Conservation (phyloP, 768 basidiomycete genomes). For the Mycena belliarum region DNA sequence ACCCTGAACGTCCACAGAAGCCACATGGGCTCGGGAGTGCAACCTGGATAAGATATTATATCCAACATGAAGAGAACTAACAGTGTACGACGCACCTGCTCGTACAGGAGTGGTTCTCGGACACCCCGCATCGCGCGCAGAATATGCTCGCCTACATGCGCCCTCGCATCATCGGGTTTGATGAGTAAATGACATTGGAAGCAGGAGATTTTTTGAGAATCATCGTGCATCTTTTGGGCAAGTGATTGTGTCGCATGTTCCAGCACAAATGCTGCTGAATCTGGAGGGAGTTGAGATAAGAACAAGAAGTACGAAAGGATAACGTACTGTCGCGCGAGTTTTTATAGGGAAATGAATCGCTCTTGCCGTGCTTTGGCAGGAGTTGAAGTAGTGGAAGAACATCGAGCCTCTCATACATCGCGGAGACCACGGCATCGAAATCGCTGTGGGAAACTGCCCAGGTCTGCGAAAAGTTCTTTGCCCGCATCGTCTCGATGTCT, state of each 20-base stretch:
- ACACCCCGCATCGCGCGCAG: neutral
- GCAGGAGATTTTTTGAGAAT: neutral
- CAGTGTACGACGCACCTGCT: neutral
- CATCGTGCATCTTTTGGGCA: neutral
- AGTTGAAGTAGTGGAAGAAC: neutral
- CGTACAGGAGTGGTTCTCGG: neutral
- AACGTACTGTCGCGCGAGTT: neutral
- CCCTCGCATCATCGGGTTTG: neutral
- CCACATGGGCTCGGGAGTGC: neutral
- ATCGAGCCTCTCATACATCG: neutral
- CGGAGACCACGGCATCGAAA: neutral
- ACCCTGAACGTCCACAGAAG: neutral
- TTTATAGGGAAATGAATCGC: neutral
- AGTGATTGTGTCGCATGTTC: neutral
- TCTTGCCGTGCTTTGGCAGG: constrained; percentile 1
- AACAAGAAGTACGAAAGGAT: neutral
- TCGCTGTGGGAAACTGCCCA: neutral
- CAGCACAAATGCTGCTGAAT: neutral
- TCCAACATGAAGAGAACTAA: neutral
- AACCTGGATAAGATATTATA: neutral
- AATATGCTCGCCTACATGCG: constrained; percentile 1
- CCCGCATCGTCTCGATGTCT: neutral
- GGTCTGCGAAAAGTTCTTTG: neutral
- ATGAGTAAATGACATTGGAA: neutral
- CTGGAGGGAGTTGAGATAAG: neutral